phyloP scores from a whole-genome alignment of 2,329 filamentous ascomycete species.

The Gremmenia infestans region DNA sequence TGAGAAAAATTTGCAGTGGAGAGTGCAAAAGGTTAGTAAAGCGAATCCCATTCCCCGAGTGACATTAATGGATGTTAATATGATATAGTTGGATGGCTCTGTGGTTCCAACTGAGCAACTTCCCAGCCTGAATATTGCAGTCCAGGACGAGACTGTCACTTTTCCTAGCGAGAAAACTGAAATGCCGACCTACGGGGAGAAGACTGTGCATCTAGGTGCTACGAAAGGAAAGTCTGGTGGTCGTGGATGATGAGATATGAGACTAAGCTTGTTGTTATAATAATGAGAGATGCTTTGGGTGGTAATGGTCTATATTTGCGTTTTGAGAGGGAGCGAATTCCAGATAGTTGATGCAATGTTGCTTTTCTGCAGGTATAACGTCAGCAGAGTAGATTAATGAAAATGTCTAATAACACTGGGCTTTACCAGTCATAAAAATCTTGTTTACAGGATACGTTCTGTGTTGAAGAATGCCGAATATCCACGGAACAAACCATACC shows the following conservation, averaged over 20 bases:
- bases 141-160: slow-evolving; percentile 21
- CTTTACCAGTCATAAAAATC: too few relatives aligned
- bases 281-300: neutral
- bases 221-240: slow-evolving; percentile 17
- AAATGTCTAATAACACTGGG: too few relatives aligned
- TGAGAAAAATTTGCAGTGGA: slow-evolving; percentile 23
- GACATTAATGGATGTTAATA: neutral
- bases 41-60: neutral
- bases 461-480: too few relatives aligned
- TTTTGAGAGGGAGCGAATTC: neutral
- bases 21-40: slow-evolving; percentile 23
- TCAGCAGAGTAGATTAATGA: too few relatives aligned
- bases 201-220: slow-evolving; percentile 19
- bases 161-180: slow-evolving; percentile 11
- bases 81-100: slow-evolving; percentile 16
- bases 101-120: slow-evolving; percentile 8
- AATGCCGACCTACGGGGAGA: slow-evolving; percentile 21
- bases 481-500: too few relatives aligned
- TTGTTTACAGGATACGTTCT: too few relatives aligned
- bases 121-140: slow-evolving; percentile 14
- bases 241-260: neutral
- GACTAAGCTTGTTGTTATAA: neutral
- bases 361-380: too few relatives aligned
- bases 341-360: too few relatives aligned
- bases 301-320: neutral